phyloP scores from a whole-genome alignment of 2,329 filamentous ascomycete species.

The Aspergillus thermomutatus region DNA sequence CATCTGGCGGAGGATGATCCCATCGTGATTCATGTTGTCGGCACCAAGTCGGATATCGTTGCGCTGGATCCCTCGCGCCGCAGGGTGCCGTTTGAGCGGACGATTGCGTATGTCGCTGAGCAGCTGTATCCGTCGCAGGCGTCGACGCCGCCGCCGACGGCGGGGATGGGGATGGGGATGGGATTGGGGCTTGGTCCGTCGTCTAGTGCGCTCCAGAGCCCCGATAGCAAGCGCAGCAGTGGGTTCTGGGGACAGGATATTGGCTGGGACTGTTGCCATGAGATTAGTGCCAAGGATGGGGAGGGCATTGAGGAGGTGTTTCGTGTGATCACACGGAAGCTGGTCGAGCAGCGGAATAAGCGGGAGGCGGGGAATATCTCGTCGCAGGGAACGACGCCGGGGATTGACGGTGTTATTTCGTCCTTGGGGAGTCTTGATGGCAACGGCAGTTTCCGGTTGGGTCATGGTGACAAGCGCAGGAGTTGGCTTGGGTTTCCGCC shows the following conservation, averaged over 20 bases:
- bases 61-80: conserved; percentile 74
- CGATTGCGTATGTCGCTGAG: conserved; percentile 92
- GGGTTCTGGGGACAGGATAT: conserved; percentile 80
- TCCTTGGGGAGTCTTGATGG: conserved; percentile 44
- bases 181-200: conserved; percentile 15
- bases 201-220: conserved; percentile 26
- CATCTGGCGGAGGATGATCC: conserved; percentile 66
- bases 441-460: conserved; percentile 59
- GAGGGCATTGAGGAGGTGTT: conserved; percentile 98
- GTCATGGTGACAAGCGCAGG: conserved; percentile 59
- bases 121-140: conserved; percentile 72
- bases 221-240: conserved; percentile 46
- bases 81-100: conserved; percentile 89
- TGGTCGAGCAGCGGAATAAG: conserved; percentile 66
- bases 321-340: conserved; percentile 79
- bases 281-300: conserved; percentile 89
- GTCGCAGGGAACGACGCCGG: conserved; percentile 47
- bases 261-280: conserved; percentile 96
- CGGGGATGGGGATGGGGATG: conserved; percentile 40
- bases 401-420: conserved; percentile 33
- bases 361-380: conserved; percentile 48
- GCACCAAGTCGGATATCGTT: conserved; percentile 89
- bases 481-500: conserved; percentile 64
- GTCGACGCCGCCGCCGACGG: conserved; percentile 65
- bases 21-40: conserved; percentile 89